Conservation (phyloP, 371 early-diverging fungal genomes). For the Actinomortierella wolfii region DNA sequence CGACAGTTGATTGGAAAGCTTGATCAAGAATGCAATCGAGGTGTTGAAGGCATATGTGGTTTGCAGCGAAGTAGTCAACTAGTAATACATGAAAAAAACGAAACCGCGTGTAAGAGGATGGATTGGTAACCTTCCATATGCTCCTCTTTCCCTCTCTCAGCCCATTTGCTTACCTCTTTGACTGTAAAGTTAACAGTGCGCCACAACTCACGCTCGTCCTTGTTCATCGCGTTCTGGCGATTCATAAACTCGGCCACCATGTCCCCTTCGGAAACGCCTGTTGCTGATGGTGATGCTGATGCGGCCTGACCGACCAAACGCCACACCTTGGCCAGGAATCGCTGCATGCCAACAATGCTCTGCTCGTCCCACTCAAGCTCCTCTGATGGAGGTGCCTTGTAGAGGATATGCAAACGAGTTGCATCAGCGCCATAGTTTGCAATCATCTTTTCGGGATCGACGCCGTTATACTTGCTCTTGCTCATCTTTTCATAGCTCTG, state of each 20-base stretch:
- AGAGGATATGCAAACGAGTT: conserved; percentile 86
- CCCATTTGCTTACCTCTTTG: conserved; percentile 49
- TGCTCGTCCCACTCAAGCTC: conserved; percentile 91
- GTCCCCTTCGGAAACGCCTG: background rate
- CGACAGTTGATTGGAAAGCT: conserved; percentile 72
- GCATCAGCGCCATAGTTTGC: conserved; percentile 81
- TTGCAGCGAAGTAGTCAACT: conserved; percentile 68
- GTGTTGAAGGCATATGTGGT: conserved; percentile 76
- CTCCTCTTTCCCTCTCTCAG: no score
- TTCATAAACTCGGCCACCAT: conserved; percentile 4
- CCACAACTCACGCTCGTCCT: conserved; percentile 64
- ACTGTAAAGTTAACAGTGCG: conserved; percentile 53
- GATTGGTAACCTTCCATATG: no score
- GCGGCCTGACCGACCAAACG: conserved; percentile 46
- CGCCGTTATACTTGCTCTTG: conserved; percentile 95
- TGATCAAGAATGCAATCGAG: conserved; percentile 81
- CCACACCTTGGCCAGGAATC: conserved; percentile 74
- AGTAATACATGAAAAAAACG: conserved; percentile 36
- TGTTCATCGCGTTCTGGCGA: conserved; percentile 46
- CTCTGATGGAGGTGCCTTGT: conserved; percentile 89
- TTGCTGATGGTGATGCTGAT: background rate
- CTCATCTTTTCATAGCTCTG: conserved; percentile 93
- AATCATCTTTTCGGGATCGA: conserved; percentile 82
- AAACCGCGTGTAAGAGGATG: background rate
- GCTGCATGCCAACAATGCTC: conserved; percentile 91